Conservation (phyloP, 2,329 filamentous ascomycete species). For the Venturia asperata region DNA sequence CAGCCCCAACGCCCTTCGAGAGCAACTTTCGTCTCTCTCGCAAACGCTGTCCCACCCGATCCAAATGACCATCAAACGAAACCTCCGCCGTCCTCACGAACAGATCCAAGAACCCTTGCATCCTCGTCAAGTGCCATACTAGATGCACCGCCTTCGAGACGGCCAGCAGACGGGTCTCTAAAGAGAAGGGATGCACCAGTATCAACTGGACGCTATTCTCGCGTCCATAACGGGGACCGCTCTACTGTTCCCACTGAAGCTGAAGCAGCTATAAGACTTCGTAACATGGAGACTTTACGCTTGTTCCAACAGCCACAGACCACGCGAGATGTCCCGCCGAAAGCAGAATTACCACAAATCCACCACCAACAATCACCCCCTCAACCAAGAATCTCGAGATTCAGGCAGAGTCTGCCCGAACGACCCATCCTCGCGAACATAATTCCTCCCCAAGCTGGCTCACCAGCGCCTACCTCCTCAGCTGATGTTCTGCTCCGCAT, state of each 20-base stretch:
- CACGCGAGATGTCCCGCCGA: background rate
- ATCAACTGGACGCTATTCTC: background rate
- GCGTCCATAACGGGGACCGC: background rate
- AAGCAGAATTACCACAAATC: background rate
- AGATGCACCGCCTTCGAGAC: background rate
- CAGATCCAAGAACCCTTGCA: background rate
- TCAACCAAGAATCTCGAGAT: background rate
- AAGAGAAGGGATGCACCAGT: background rate
- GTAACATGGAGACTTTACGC: constrained; percentile 1
- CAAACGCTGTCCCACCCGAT: constrained; percentile 7
- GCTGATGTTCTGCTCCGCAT: background rate
- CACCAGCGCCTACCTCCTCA: background rate
- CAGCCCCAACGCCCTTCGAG: constrained; percentile 13
- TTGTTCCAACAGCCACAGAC: background rate
- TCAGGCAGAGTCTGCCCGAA: background rate
- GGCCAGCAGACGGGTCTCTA: background rate
- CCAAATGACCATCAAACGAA: background rate
- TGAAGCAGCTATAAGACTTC: constrained; percentile 8
- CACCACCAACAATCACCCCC: background rate
- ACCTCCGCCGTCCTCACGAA: background rate
- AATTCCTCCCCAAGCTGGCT: background rate
- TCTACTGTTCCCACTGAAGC: background rate
- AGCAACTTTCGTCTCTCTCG: constrained; percentile 19
- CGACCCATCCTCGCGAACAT: background rate
- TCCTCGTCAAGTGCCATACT: background rate